A percentile compares a stretch with the other conserved stretches of the same genome.
Conservation (phyloP, 2,329 filamentous ascomycete species). For the Huntiella abstrusa region DNA sequence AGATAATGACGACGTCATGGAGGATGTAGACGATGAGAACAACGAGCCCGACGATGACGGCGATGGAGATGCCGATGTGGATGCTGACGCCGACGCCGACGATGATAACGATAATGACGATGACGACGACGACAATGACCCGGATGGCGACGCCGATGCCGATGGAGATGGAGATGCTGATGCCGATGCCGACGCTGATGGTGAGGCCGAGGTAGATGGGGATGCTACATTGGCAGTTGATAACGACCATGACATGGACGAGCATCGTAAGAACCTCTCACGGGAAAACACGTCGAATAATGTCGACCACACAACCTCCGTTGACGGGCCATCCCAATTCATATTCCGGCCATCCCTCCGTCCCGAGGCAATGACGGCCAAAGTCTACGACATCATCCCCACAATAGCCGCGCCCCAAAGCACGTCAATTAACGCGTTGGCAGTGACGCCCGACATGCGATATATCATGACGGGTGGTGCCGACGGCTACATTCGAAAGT, state of each 20-base stretch:
- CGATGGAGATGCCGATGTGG: slow-evolving; percentile 16
- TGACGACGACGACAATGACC: slow-evolving; percentile 10
- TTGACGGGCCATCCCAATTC: slow-evolving; percentile 11
- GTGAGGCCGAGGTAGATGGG: not conserved
- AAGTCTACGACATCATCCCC: slow-evolving; percentile 82
- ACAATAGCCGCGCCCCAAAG: slow-evolving; percentile 93
- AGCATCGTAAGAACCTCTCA: not conserved
- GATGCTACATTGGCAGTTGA: no score
- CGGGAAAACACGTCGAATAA: not conserved
- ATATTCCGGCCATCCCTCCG: slow-evolving; percentile 42
- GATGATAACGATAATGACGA: slow-evolving; percentile 8
- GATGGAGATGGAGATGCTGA: slow-evolving; percentile 5
- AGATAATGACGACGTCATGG: slow-evolving; percentile 40
- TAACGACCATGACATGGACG: not conserved
- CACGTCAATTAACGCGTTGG: slow-evolving; percentile 84
- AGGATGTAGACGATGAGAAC: slow-evolving; percentile 24
- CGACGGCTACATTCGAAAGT: slow-evolving; percentile 92
- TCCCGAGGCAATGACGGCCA: slow-evolving; percentile 59
- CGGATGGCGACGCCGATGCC: slow-evolving; percentile 7
- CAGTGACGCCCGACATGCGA: slow-evolving; percentile 80
- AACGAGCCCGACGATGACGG: slow-evolving; percentile 16
- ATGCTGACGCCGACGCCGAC: slow-evolving; percentile 18
- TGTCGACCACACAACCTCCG: not conserved
- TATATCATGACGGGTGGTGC: slow-evolving; percentile 90
- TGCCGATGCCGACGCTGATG: not conserved